Evolutionary conservation across 192 early-diverging fungal species (phyloP), one percentile per base, ranked within the genome.

Genomic region (Podila horticola): DNA sequence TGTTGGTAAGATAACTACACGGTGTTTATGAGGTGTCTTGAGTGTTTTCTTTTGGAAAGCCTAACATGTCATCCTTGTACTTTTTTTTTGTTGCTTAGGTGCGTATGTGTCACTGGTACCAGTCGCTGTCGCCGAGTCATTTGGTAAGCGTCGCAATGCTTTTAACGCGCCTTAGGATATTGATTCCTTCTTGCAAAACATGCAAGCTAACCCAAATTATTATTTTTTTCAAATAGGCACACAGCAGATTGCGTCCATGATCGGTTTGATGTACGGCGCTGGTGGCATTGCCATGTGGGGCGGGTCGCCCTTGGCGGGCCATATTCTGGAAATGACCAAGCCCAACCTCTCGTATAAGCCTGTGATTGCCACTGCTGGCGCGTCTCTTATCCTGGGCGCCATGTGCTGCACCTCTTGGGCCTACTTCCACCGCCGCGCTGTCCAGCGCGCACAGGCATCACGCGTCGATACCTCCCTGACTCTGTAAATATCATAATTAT

Each of bases 61-160:
- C 19, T 62, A 4, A 33, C 60, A 20, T 10, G 34, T 28, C 28
- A 11, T 62, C 60, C 13, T 34, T 34, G n/a, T 8, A 11, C 6
- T n/a, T 28, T 2, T 31, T 5, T 31, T 15, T 20, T 45, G 26
- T 19, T 20, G 0, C 17, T 1, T 62, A 71, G 69, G 89, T 6
- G 88, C 85, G 1, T 90, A 85, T 66, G 74, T 86, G 17, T 83
- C 85, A 5, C 63, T 90, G 30, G 77, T 71, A 11, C 82, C 82
- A 29, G 66, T 83, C 3, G 79, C 74, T 31, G 70, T 86, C 31
- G 85, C 82, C 1, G 72, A 84, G 38, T 68, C 79, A 0, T 87
- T 86, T 73, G 86, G 86, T 75, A 75, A 26, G 52, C 8, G 19
- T 7, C 59, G 0, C 19, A 19, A 6, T 20, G 12, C 24, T 51